A percentile compares a stretch with the other conserved stretches of the same genome.
phyloP scores from a whole-genome alignment of 73 alveolate genomes.

The Loxodes magnus region DNA sequence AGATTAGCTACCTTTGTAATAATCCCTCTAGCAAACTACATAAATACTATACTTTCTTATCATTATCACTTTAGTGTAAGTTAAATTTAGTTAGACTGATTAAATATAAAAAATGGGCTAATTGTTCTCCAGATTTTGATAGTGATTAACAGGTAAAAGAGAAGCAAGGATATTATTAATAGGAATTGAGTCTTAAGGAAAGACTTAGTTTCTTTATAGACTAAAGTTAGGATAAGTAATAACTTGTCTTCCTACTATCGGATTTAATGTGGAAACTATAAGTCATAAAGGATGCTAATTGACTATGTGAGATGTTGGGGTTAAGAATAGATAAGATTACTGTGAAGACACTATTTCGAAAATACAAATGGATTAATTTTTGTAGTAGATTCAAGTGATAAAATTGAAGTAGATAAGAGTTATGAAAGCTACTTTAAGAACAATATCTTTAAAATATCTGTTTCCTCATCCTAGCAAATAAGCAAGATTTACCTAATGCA shows the following conservation, averaged over 20 bases:
- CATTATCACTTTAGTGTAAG: no score
- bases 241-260: constrained; percentile 72
- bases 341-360: constrained; percentile 82
- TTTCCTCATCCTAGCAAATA: constrained; percentile 85
- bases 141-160: constrained; percentile 2
- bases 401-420: constrained; percentile 75
- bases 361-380: constrained; percentile 75
- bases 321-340: constrained; percentile 72
- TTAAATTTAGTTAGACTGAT: neutral
- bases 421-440: constrained; percentile 52
- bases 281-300: constrained; percentile 54
- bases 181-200: constrained; percentile 90
- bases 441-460: constrained; percentile 64
- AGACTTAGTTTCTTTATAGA: constrained; percentile 65
- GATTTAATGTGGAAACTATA: constrained; percentile 79
- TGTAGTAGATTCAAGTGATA: constrained; percentile 82
- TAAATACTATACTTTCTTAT: no score
- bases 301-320: constrained; percentile 89
- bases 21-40: no score
- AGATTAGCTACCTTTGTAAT: no score
- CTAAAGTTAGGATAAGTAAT: constrained; percentile 52
- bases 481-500: constrained; percentile 82
- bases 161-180: constrained; percentile 53
- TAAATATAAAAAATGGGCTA: constrained; percentile 27
- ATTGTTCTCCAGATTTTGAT: constrained; percentile 21